These are phyloP conservation scores for Boletellus sp. DNA, from an alignment of 768 basidiomycete genomes.

Conservation along the genomic window DNA sequence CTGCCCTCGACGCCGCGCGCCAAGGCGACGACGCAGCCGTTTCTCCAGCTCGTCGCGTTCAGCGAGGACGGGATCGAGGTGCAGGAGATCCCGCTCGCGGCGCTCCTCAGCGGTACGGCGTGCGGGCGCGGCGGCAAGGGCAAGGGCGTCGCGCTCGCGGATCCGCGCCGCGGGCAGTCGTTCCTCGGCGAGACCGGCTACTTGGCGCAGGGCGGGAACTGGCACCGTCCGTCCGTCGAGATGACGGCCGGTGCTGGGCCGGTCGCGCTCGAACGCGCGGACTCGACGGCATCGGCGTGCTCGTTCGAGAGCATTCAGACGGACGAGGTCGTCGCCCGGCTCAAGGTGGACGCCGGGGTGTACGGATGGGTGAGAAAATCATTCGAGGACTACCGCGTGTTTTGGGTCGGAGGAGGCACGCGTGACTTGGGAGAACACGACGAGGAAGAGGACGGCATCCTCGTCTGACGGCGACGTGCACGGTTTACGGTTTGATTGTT, in stretches of 20 bases:
- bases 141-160: constrained; percentile 42
- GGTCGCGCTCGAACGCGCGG: constrained; percentile 40
- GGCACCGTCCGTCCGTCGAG: constrained; percentile 34
- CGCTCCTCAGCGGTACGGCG: constrained; percentile 30
- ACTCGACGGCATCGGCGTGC: constrained; percentile 40
- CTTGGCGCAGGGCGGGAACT: constrained; percentile 45
- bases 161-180: constrained; percentile 51
- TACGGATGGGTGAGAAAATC: constrained; percentile 81
- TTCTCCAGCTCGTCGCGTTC: constrained; percentile 68
- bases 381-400: constrained; percentile 69
- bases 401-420: constrained; percentile 72
- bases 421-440: constrained; percentile 23
- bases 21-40: constrained; percentile 27
- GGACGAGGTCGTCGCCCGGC: constrained; percentile 43
- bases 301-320: constrained; percentile 54
- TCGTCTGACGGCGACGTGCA: constrained; percentile 14
- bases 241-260: not conserved
- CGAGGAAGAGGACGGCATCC: constrained; percentile 32
- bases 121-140: constrained; percentile 36
- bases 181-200: constrained; percentile 61
- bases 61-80: constrained; percentile 71
- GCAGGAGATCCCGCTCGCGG: constrained; percentile 59
- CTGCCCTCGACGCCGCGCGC: constrained; percentile 22
- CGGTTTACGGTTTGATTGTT: not conserved
- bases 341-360: constrained; percentile 58